Evolutionary conservation across 1,284 basidiomycete genomes (phyloP), one percentile per base, ranked within the genome.

Genomic region (Chiua sp.): DNA sequence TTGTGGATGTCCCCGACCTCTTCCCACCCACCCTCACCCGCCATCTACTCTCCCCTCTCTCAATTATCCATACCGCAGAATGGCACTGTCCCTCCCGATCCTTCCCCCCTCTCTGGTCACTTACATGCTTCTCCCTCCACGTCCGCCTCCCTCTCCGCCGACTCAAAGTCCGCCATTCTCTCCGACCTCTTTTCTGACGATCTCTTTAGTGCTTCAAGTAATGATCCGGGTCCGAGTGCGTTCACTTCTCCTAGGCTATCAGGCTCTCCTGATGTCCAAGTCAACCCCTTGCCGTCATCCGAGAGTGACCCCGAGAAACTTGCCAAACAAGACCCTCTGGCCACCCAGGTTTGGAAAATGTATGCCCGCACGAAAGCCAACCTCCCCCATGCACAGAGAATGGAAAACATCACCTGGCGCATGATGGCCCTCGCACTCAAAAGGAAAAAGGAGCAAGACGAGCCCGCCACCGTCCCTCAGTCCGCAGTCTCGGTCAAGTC

Each of bases 391-490:
- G 94, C 93, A 0, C 93, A 96, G 73, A 81, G 96, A 65, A 96
- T 98, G 94, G 97, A 98, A 79, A 98, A 98, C 72, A 75, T 98
- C 55, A 98, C 96, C 0, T 98, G 97, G 97, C 81, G 98, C 63
- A 94, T 98, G 93, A 98, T 98, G 96, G 92, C 96, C 48, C 81
- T 99, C 71, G 92, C 91, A 12, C 78, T 98, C 63, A 91, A 92
- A 80, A 96, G 93, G 81, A 91, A 92, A 79, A 90, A 85, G 76
- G 90, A 86, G 57, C 89, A 87, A 59, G 93, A 87, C 70, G 88
- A 77, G 60, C 65, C 63, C 60, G 46, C 30, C 39, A n/a, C 33
- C 28, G 23, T 51, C 10, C 53, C 63, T 16, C 66, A 62, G 28
- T 51, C 30, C 22, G 62, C 35, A 48, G 67, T 75, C 20, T 66